phyloP scores from a whole-genome alignment of 148 eudicot species.

The Euryodendron excelsum region DNA sequence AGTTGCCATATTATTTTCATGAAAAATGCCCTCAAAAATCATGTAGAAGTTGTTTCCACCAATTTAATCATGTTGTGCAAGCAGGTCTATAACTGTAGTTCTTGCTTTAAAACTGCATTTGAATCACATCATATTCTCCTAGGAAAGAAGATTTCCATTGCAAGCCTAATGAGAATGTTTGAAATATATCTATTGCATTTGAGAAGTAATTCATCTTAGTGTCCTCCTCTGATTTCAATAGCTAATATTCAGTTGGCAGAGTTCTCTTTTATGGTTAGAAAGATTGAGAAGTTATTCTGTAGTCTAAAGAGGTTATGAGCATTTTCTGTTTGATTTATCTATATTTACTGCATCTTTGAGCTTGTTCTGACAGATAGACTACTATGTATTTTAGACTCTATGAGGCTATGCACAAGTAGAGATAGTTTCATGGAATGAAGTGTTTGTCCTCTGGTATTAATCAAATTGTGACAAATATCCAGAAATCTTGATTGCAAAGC shows the following conservation, averaged over 20 bases:
- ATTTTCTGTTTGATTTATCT: neutral
- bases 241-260: neutral
- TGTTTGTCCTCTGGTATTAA: too few relatives aligned
- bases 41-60: neutral
- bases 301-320: neutral
- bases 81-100: neutral
- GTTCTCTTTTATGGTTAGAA: neutral
- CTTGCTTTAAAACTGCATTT: neutral
- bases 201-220: neutral
- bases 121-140: slow-evolving; percentile 1
- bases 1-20: neutral
- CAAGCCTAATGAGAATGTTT: slow-evolving; percentile 1
- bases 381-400: too few relatives aligned
- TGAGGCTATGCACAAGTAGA: too few relatives aligned
- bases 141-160: neutral
- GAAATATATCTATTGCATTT: neutral
- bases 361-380: neutral
- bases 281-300: neutral
- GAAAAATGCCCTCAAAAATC: neutral
- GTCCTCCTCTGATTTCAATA: neutral
- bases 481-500: too few relatives aligned
- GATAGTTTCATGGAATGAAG: too few relatives aligned
- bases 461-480: too few relatives aligned
- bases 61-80: neutral
- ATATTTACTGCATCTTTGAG: neutral